These are phyloP conservation scores for Suillus cothurnatus DNA, from an alignment of 768 basidiomycete species.

Conservation along the genomic window DNA sequence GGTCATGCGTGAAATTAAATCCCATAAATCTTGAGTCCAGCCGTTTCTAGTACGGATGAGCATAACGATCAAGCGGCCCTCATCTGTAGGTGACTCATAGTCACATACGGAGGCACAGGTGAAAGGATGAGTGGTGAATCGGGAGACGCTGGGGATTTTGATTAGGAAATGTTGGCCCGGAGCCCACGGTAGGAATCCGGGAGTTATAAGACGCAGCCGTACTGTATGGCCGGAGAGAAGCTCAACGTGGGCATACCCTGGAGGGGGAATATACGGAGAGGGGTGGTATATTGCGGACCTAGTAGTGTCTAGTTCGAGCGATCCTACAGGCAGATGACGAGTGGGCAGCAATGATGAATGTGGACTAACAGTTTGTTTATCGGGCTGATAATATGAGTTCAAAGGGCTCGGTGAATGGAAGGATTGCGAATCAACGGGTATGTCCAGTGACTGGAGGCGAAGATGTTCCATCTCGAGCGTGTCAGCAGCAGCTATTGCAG, in stretches of 20 bases:
- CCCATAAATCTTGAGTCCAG: conserved; percentile 69
- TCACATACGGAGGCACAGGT: conserved; percentile 67
- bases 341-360: conserved; percentile 3
- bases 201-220: conserved; percentile 63
- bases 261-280: conserved; percentile 49
- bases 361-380: conserved; percentile 10
- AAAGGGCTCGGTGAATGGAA: conserved; percentile 28
- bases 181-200: conserved; percentile 61
- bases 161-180: conserved; percentile 82
- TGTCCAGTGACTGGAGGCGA: conserved; percentile 12
- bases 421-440: conserved; percentile 11
- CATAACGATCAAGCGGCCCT: conserved; percentile 60
- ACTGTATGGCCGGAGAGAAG: conserved; percentile 71
- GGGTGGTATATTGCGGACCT: background rate
- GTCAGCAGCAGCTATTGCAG: conserved; percentile 14
- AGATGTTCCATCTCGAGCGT: conserved; percentile 29
- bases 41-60: conserved; percentile 71
- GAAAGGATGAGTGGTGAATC: conserved; percentile 70
- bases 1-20: conserved; percentile 45
- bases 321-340: background rate
- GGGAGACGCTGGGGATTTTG: conserved; percentile 63
- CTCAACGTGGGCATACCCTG: conserved; percentile 69
- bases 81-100: conserved; percentile 41
- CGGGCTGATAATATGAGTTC: conserved; percentile 19
- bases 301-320: conserved; percentile 4